Percentiles rank a stretch among this genome's conserved stretches.
phyloP scores from a whole-genome alignment of 768 basidiomycete species.

The Termitomyces sp. region DNA sequence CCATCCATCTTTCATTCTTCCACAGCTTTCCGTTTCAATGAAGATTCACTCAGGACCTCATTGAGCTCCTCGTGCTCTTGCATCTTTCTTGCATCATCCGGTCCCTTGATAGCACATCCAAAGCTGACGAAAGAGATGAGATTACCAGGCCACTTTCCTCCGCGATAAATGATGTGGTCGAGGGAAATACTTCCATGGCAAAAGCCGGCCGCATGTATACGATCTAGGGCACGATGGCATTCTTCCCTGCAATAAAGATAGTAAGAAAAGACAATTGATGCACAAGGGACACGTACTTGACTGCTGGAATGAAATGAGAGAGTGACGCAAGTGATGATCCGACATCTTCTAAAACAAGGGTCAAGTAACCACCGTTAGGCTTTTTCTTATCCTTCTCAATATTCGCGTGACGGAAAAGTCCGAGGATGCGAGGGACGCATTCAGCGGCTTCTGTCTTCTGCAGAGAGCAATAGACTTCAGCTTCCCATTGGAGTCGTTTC shows the following conservation, averaged over 20 bases:
- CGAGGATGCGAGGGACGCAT: background rate
- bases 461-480: background rate
- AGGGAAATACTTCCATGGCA: background rate
- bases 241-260: background rate
- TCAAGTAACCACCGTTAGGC: background rate
- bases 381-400: background rate
- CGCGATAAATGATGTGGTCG: background rate
- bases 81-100: background rate
- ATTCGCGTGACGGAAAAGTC: background rate
- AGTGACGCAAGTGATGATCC: background rate
- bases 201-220: constrained; percentile 1
- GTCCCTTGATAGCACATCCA: background rate
- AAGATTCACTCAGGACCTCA: background rate
- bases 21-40: background rate
- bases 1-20: background rate
- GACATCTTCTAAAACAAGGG: background rate
- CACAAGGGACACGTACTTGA: background rate
- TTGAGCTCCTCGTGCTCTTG: background rate
- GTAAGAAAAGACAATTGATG: too few species aligned
- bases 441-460: background rate
- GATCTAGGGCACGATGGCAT: background rate
- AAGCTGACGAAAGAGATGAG: background rate
- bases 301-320: background rate
- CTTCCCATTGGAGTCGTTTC: background rate
- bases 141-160: background rate